Evolutionary conservation across 768 basidiomycete genomes (phyloP).

Genomic region (Vararia minispora): DNA sequence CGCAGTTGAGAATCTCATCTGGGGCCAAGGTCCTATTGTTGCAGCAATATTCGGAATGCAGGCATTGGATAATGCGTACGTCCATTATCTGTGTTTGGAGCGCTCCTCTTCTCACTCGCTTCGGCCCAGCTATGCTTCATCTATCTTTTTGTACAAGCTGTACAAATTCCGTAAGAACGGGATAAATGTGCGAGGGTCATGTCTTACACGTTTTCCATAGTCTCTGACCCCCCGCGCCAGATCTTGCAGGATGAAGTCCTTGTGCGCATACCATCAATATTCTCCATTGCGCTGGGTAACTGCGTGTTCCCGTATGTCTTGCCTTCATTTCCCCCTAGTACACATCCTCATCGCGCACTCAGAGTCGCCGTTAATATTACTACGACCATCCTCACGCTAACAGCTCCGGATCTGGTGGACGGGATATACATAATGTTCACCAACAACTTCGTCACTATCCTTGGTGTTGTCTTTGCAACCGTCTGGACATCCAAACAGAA

Average conservation of each 20-base stretch:
- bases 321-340: background rate
- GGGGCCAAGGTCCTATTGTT: conserved; percentile 11
- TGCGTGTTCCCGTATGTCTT: conserved; percentile 10
- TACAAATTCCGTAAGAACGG: conserved; percentile 7
- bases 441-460: conserved; percentile 12
- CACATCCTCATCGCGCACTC: background rate
- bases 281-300: conserved; percentile 11
- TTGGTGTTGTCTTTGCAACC: conserved; percentile 13
- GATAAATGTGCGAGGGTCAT: conserved; percentile 4
- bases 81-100: background rate
- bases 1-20: conserved; percentile 5
- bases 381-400: conserved; percentile 7
- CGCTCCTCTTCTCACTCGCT: background rate
- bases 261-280: conserved; percentile 10
- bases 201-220: background rate
- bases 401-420: conserved; percentile 5
- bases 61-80: conserved; percentile 12
- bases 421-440: conserved; percentile 9
- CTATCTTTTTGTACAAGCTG: conserved; percentile 11
- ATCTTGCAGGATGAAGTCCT: conserved; percentile 6
- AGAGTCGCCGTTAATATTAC: conserved; percentile 9
- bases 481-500: conserved; percentile 14
- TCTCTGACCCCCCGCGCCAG: background rate
- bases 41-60: conserved; percentile 8
- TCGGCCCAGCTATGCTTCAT: conserved; percentile 8